Percentiles rank a stretch among this genome's conserved stretches.
These are phyloP conservation scores for Amoebophrya sp. DNA, from an alignment of 169 alveolate species.

Conservation along the genomic window DNA sequence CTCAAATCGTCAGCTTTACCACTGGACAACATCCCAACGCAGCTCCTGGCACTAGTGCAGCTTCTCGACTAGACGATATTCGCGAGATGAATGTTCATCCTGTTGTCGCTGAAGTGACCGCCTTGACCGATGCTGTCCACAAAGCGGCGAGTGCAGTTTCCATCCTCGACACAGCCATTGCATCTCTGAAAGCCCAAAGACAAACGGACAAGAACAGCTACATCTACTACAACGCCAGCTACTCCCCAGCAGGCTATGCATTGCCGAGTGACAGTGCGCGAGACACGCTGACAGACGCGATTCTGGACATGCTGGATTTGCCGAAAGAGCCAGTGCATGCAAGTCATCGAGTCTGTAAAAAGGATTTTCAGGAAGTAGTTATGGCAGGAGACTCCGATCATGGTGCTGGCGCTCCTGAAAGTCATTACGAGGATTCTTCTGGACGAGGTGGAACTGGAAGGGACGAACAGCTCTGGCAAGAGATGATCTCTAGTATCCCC, in stretches of 20 bases:
- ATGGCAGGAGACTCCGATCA: neutral
- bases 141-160: too few species aligned
- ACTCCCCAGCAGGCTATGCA: neutral
- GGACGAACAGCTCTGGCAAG: neutral
- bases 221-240: neutral
- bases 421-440: neutral
- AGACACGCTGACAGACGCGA: neutral
- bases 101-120: too few species aligned
- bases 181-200: too few species aligned
- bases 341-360: neutral
- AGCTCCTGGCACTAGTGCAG: too few species aligned
- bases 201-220: too few species aligned
- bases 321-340: neutral
- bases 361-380: too few species aligned
- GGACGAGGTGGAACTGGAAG: neutral
- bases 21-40: too few species aligned
- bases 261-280: neutral
- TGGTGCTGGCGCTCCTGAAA: neutral
- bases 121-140: too few species aligned
- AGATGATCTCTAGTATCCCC: neutral
- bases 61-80: too few species aligned
- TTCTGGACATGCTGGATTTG: neutral
- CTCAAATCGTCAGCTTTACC: too few species aligned
- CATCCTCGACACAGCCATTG: too few species aligned
- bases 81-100: too few species aligned